Base-by-base conservation (phyloP, 2,329 filamentous ascomycete genomes). In the Beauveria asiatica region DNA sequence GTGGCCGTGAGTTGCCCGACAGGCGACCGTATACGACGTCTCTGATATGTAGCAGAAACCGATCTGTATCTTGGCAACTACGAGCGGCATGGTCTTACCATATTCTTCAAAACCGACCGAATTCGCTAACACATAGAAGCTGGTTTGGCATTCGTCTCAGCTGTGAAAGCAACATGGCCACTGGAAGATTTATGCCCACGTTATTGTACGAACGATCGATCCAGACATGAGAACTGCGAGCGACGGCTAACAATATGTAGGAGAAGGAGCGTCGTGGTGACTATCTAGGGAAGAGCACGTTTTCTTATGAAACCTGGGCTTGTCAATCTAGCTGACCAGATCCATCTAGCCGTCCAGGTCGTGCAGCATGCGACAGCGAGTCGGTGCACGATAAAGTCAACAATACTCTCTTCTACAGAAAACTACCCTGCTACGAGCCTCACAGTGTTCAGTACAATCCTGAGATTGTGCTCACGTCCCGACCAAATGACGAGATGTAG, bases 131-230 rank as follows among this genome's bases (percentile, higher is more conserved):
- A 50, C 16, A 5, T 3, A 27, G 19, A 33, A 57, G 27, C 27
- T 30, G 27, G 9, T 30, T 9, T 10, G 27, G 25, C 27, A 30
- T 30, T 30, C 27, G 27, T 30, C 8, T 30, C 27, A 30, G 27
- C 8, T 8, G 27, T 30, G 27, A 30, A 9, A 30, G 27, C 8
- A 30, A 30, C 8, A 30, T 30, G 27, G 3, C 27, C 27, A 30
- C 27, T 30, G 27, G 27, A 30, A 30, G 8, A 30, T 30, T 9
- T 9, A 30, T 8, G 27, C 27, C 27, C 27, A 30, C 27, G 8
- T 30, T 9, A 9, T 9, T 30, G 27, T 87, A 70, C 80, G 82
- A 4, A 59, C 44, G 27, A 48, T 48, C 23, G 17, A 49, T 21
- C 50, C n/a, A 13, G 41, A 4, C 37, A 23, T n/a, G 4, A 61